phyloP scores from a whole-genome alignment of 1,284 basidiomycete genomes.

The Xerocomus nothofagi region DNA sequence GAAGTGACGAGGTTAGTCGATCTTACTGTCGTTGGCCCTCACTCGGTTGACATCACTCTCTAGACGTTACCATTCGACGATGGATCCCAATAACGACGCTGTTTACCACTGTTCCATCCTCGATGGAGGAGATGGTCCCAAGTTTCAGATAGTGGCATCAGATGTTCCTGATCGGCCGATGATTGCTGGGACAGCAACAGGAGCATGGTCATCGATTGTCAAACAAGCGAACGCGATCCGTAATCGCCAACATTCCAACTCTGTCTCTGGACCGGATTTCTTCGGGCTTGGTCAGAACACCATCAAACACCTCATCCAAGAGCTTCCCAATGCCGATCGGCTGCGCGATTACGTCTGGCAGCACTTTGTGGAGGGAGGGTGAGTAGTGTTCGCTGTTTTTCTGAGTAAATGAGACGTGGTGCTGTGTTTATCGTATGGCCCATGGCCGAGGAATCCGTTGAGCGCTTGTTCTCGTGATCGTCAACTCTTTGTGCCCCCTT shows the following conservation, averaged over 20 bases:
- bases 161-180: slow-evolving; percentile 67
- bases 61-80: slow-evolving; percentile 74
- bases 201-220: slow-evolving; percentile 79
- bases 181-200: slow-evolving; percentile 79
- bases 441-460: slow-evolving; percentile 10
- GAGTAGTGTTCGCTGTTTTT: slow-evolving; percentile 38
- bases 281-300: slow-evolving; percentile 81
- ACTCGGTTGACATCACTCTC: slow-evolving; percentile 12
- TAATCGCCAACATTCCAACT: slow-evolving; percentile 76
- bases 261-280: slow-evolving; percentile 81
- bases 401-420: slow-evolving; percentile 10
- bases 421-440: slow-evolving; percentile 11
- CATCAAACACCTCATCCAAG: slow-evolving; percentile 82
- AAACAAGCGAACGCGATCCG: slow-evolving; percentile 75
- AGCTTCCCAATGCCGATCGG: slow-evolving; percentile 66
- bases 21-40: slow-evolving; percentile 1
- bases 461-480: slow-evolving; percentile 9
- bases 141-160: slow-evolving; percentile 73
- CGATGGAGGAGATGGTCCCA: slow-evolving; percentile 77
- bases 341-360: slow-evolving; percentile 81
- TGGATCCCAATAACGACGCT: slow-evolving; percentile 61
- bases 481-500: slow-evolving; percentile 21
- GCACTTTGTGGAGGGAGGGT: slow-evolving; percentile 78
- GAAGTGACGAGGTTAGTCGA: slow-evolving; percentile 66
- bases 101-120: slow-evolving; percentile 80